phyloP scores from a whole-genome alignment of 495 filamentous ascomycete genomes.

The Daldinia loculata region DNA sequence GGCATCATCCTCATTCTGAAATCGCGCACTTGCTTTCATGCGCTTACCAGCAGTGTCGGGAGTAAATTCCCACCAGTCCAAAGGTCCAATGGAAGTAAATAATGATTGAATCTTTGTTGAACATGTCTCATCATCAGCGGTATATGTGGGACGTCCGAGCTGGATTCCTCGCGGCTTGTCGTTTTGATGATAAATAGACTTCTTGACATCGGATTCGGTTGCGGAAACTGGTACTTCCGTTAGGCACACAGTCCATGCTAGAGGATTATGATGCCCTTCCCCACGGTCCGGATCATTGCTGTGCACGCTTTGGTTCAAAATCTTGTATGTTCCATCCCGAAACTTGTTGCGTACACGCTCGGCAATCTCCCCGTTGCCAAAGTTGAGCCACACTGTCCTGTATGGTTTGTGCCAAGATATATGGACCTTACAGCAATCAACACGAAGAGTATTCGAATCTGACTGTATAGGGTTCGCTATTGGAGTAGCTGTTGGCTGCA shows the following conservation, averaged over 20 bases:
- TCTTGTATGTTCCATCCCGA: slow-evolving; percentile 24
- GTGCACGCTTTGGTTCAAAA: neutral
- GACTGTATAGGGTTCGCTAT: slow-evolving; percentile 29
- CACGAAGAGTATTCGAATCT: slow-evolving; percentile 29
- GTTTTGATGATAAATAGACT: slow-evolving; percentile 15
- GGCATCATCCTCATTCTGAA: slow-evolving; percentile 44
- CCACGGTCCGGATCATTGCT: neutral
- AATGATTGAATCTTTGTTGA: slow-evolving; percentile 35
- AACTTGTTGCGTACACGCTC: slow-evolving; percentile 32
- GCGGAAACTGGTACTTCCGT: slow-evolving; percentile 36
- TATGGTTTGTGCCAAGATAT: slow-evolving; percentile 47
- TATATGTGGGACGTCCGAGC: slow-evolving; percentile 39
- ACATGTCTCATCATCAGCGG: slow-evolving; percentile 20
- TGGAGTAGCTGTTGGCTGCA: slow-evolving; percentile 11
- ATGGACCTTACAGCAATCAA: slow-evolving; percentile 46
- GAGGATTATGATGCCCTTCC: neutral
- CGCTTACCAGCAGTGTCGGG: slow-evolving; percentile 32
- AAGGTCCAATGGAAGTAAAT: slow-evolving; percentile 40
- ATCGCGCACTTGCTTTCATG: slow-evolving; percentile 48
- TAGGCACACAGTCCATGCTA: slow-evolving; percentile 40
- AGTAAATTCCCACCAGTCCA: slow-evolving; percentile 48
- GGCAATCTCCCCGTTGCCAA: slow-evolving; percentile 26
- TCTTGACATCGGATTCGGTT: slow-evolving; percentile 22
- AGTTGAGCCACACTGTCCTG: slow-evolving; percentile 45
- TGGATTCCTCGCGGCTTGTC: slow-evolving; percentile 16